Conservation (phyloP, 192 early-diverging fungal species). For the Obelidium mucronatum region DNA sequence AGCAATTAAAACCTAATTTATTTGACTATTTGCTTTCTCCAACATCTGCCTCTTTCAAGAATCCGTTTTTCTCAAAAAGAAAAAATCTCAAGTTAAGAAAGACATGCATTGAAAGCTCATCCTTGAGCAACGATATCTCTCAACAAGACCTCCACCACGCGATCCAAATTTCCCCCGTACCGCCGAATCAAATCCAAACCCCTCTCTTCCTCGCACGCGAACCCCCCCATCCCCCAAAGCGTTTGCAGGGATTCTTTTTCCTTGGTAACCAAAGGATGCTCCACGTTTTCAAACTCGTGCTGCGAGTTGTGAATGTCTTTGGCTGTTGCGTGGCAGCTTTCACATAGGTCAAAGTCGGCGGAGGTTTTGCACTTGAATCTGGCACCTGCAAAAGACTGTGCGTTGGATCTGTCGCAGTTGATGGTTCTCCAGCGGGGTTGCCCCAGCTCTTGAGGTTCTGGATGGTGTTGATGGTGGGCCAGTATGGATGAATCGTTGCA, state of each 20-base stretch:
- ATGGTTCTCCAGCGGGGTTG: conserved; percentile 33
- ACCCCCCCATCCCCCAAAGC: conserved; percentile 33
- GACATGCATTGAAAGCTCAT: too few species aligned
- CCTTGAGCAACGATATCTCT: conserved; percentile 2
- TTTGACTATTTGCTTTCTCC: too few species aligned
- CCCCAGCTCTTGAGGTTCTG: background rate
- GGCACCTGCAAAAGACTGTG: conserved; percentile 15
- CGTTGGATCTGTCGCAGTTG: conserved; percentile 38
- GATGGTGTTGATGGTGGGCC: background rate
- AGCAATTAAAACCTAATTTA: too few species aligned
- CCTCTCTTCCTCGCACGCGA: conserved; percentile 18
- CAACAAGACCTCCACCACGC: conserved; percentile 46
- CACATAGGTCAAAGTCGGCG: conserved; percentile 42
- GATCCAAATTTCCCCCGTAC: conserved; percentile 41
- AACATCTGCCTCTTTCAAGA: too few species aligned
- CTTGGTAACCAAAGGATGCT: conserved; percentile 12
- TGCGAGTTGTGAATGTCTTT: conserved; percentile 24
- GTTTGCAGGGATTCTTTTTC: conserved; percentile 16
- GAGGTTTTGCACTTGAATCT: conserved; percentile 36
- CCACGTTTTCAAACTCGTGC: conserved; percentile 30
- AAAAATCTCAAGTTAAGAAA: too few species aligned
- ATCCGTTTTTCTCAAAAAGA: too few species aligned
- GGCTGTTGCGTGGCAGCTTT: conserved; percentile 5
- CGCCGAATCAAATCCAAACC: conserved; percentile 29
- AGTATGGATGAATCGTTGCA: too few species aligned